Conservation (phyloP, 129 eudicot species). For the Tanacetum coccineum region DNA sequence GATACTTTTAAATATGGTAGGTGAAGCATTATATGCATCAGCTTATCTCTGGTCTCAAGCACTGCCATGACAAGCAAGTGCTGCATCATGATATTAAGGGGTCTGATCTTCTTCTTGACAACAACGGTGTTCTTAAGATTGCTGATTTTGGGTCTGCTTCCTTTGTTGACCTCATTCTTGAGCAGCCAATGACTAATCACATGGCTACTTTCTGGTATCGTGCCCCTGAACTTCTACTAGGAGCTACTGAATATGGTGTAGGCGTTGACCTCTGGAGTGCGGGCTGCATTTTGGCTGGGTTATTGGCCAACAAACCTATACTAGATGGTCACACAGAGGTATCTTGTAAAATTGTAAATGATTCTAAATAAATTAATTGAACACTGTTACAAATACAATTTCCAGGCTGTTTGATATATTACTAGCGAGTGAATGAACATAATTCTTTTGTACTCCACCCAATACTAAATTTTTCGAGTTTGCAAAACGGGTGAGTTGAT, state of each 20-base stretch:
- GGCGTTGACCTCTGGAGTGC: constrained; percentile 9
- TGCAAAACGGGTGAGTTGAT: not conserved
- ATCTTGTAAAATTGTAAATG: not conserved
- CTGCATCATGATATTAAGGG: constrained; percentile 12
- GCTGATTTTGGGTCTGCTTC: constrained; percentile 16
- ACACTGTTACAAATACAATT: no score
- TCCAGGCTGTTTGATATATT: no score
- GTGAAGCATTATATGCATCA: constrained; percentile 11
- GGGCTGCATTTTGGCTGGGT: constrained; percentile 19
- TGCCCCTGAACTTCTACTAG: constrained; percentile 19
- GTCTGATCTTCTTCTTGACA: constrained; percentile 4
- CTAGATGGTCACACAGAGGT: constrained; percentile 17
- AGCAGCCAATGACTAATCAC: constrained; percentile 12
- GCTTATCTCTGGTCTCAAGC: constrained; percentile 6
- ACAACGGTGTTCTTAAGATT: constrained; percentile 7
- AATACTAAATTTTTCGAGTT: no score
- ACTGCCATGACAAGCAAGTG: constrained; percentile 17
- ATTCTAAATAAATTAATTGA: not conserved
- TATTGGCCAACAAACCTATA: constrained; percentile 12
- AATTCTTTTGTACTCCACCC: no score
- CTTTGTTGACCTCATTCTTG: constrained; percentile 12
- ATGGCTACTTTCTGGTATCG: constrained; percentile 18
- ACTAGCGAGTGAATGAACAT: no score
- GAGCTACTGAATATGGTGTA: constrained; percentile 21
- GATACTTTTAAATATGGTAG: not conserved